These are phyloP conservation scores for Ophiosphaerella herpotricha DNA, from an alignment of 2,329 filamentous ascomycete genomes.

Conservation along the genomic window DNA sequence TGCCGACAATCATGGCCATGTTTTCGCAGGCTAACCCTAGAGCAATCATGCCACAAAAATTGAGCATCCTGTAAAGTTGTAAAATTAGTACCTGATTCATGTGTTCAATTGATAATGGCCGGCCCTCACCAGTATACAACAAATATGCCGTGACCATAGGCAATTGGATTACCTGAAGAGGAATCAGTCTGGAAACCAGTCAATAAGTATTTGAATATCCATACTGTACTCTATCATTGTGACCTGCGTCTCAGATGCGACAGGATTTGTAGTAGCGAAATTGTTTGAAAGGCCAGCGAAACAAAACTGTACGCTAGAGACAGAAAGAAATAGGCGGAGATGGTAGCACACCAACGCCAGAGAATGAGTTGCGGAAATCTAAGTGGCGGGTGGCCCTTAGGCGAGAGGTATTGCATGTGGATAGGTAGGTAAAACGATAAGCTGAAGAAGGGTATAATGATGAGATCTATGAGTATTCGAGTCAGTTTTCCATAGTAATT, in stretches of 20 bases:
- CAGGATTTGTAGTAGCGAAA: slow-evolving; percentile 52
- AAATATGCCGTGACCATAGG: slow-evolving; percentile 63
- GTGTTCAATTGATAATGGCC: no score
- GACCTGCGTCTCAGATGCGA: slow-evolving; percentile 51
- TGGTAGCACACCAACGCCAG: slow-evolving; percentile 62
- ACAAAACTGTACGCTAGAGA: slow-evolving; percentile 68
- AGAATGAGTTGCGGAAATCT: slow-evolving; percentile 62
- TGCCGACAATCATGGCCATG: slow-evolving; percentile 64
- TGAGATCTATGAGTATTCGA: slow-evolving; percentile 52
- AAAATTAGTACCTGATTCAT: no score
- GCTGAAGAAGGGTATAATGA: slow-evolving; percentile 70
- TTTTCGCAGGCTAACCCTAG: slow-evolving; percentile 69
- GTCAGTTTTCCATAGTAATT: no score
- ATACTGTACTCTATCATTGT: slow-evolving; percentile 35
- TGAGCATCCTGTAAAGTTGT: slow-evolving; percentile 53
- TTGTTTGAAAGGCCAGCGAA: slow-evolving; percentile 65
- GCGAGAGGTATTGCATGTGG: slow-evolving; percentile 62
- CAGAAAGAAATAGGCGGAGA: slow-evolving; percentile 64
- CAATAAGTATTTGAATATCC: background rate
- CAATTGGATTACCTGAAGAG: slow-evolving; percentile 52
- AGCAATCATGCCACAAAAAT: slow-evolving; percentile 66
- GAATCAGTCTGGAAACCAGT: background rate
- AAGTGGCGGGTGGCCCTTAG: slow-evolving; percentile 61
- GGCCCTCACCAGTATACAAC: slow-evolving; percentile 57
- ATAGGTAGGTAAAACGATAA: slow-evolving; percentile 69